Evolutionary conservation across 805 yeast genomes (phyloP), one percentile per base, ranked within the genome.

Genomic region (Saccharomycopsis synnaedendra): DNA sequence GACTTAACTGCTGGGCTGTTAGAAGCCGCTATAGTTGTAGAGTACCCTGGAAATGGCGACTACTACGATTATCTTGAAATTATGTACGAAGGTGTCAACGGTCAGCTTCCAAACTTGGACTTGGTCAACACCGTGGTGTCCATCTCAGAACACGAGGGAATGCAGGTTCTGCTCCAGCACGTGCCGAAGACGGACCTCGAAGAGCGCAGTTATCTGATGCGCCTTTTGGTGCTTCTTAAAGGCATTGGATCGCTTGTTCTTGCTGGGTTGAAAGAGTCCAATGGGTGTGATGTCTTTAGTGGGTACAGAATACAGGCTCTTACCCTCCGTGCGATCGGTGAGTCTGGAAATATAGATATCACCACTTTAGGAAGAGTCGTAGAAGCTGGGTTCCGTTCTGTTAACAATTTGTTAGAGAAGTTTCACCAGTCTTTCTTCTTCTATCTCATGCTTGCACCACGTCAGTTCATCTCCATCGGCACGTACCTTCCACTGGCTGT

Each of bases 391-490:
- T 80, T 89, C 60, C 75, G 98, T 52, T 80, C 96, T 0, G 84
- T 93, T 36, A 93, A 93, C 66, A 93, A 93, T 61, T 70, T 93
- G 55, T 69, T 90, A 37, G 99, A 93, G 62, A 94, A 90, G 61
- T 90, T 90, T 64, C 99, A 93, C 64, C 99, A 93, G 64, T 86
- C 96, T 1, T 93, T 88, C 59, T 93, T 93, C 70, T 93, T 89
- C 60, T 93, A 90, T 65, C 71, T 90, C 55, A 62, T 93, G 65
- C 64, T 93, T 44, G 76, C 86, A 0, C 94, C 97, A 29, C 67
- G 72, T 48, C 63, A 74, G 49, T 93, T 93, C 67, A 95, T 93
- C 11, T 86, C 96, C 4, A 89, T 93, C 54, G 97, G 96, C 3
- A 86, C 94, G 19, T 93, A 90, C 60, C 67, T 93, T 45, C 97